Base-by-base conservation (phyloP, 1,284 basidiomycete genomes). In the Moniliella sp. region DNA sequence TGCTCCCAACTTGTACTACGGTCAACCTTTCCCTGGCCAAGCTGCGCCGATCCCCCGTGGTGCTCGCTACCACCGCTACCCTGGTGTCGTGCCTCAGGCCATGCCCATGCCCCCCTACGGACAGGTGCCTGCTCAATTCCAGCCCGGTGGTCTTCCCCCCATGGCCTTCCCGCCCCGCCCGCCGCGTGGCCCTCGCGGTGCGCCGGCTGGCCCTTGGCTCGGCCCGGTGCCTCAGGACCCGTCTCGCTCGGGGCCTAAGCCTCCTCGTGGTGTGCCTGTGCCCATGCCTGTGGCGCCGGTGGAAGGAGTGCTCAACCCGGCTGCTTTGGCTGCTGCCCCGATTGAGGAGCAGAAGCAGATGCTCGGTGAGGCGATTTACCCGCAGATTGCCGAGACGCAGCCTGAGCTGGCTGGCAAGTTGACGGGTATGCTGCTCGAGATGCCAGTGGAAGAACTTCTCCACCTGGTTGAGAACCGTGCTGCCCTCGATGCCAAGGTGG, bases 341-440 rank as follows among this genome's bases (percentile, higher is more conserved):
- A 54, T 54, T 27, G 56, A 59, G 34, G 56, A 59, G 45, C 56
- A 59, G 48, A 59, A 59, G 56, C 56, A 59, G 44, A 59, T 59
- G 54, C 48, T 59, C 25, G 56, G 56, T 27, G 56, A 59, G 44
- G 56, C 56, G 17, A 57, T 59, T 43, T 59, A 59, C 49, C 56
- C 56, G 33, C 55, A 57, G 48, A 55, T 59, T 35, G 49, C 48
- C 13, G 48, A 43, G 18, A 36, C 32, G 29, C 56, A 57, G 37
- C 49, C 54, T 27, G 50, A 55, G 39, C 46, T 57, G 21, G 56
- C 56, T 25, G 56, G 56, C 28, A 59, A 59, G 51, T 46, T 59
- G n/a, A 59, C 56, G 10, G 56, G 56, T 28, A 59, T 59, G 56
- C 52, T 59, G 35, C 46, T 59, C 36, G 56, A 59, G 50, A 45